phyloP scores from a whole-genome alignment of 2,329 filamentous ascomycete genomes.

The Ophiostoma sp. region DNA sequence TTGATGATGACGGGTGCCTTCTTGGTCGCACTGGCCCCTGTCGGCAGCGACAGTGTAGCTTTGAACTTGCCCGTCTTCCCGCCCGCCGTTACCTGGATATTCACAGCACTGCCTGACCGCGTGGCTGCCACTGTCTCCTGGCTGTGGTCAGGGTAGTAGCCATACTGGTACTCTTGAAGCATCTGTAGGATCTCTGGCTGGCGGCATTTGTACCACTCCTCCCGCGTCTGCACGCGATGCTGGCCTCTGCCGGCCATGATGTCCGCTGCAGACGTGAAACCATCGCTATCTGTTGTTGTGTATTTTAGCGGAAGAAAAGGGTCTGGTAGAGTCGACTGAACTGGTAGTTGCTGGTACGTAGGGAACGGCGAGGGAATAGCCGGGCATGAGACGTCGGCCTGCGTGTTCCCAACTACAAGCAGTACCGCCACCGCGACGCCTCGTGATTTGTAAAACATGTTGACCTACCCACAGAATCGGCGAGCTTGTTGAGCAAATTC shows the following conservation, averaged over 20 bases:
- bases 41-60: not conserved
- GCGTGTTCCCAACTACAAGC: not conserved
- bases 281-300: not conserved
- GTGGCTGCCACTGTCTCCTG: not conserved
- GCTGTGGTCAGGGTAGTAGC: not conserved
- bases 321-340: not conserved
- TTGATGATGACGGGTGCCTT: not conserved
- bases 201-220: not conserved
- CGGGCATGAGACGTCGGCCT: not conserved
- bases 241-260: not conserved
- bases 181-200: not conserved
- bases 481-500: not conserved
- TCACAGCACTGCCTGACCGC: not conserved
- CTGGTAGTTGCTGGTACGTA: not conserved
- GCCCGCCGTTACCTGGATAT: not conserved
- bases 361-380: not conserved
- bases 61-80: slow-evolving; percentile 5
- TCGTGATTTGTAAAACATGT: not conserved
- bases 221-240: not conserved
- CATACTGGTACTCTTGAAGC: not conserved
- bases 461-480: not conserved
- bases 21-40: not conserved
- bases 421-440: not conserved
- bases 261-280: not conserved
- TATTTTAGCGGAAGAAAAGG: not conserved